phyloP scores from a whole-genome alignment of 1,284 basidiomycete genomes.

The Pterula multifida region DNA sequence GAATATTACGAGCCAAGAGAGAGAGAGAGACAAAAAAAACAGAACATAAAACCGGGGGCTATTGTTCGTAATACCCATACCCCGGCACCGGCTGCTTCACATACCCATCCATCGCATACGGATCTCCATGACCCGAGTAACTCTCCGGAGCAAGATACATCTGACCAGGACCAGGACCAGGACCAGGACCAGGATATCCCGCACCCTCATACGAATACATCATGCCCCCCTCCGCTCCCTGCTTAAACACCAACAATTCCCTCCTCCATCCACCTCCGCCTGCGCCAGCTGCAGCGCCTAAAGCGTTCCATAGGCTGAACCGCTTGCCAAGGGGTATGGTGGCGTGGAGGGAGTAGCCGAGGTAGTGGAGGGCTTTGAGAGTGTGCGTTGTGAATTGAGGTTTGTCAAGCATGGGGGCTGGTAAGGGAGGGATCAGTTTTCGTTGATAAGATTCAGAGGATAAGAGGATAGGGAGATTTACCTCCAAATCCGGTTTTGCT shows the following conservation, averaged over 20 bases:
- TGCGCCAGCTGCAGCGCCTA: neutral
- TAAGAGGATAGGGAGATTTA: neutral
- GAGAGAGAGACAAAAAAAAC: no score
- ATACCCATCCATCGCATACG: neutral
- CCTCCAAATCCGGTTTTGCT: conserved; percentile 1
- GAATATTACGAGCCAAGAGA: no score
- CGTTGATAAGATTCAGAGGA: neutral
- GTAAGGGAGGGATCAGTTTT: neutral
- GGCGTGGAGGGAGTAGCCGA: neutral
- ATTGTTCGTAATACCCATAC: no score
- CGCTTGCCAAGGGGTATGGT: neutral
- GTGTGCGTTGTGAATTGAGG: neutral
- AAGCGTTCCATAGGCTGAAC: neutral
- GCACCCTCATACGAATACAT: no score
- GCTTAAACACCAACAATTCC: neutral
- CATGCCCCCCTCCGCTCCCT: neutral
- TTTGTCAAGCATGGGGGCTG: conserved; percentile 1
- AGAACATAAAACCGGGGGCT: no score
- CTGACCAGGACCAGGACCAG: no score
- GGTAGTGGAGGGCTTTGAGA: neutral
- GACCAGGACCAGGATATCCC: no score
- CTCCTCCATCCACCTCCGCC: neutral
- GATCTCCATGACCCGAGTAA: neutral
- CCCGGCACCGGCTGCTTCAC: no score
- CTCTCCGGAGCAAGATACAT: no score